Base-by-base conservation (phyloP, 331 rosid genomes). In the Prunus yedoensis region DNA sequence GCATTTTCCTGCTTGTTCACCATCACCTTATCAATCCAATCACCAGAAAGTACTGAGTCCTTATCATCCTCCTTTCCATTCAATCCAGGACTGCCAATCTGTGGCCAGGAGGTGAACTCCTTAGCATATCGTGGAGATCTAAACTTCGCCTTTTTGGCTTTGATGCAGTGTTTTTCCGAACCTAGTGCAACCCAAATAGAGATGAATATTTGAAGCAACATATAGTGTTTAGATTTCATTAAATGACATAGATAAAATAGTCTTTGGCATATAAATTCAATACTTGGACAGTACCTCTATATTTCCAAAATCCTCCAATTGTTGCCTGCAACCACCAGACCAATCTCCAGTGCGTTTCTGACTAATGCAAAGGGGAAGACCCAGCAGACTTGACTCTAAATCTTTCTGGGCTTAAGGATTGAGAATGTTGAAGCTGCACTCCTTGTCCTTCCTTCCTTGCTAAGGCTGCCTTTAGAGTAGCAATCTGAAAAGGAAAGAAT, bases 381-480 rank as follows among this genome's bases (percentile, higher is more conserved):
- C 80, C 87, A 68, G 79, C 27, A 4, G 90, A 88, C 70, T 87
- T 92, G 69, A 87, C 63, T 80, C 71, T 83, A 51, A 70, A 73
- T 60, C 67, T 80, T 73, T 89, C 96, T 2, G 84, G 91, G 75
- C 80, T 75, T 78, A 82, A 77, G 54, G 83, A 77, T 71, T 59
- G 82, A 66, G 88, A 79, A 63, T 74, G 74, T 64, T 74, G 89
- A 75, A 47, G 62, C 2, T 80, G 79, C 67, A 84, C 90, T 53
- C 76, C 73, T 67, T 86, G 98, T 68, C 84, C 87, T 13, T 88
- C 97, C 68, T 89, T 94, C 84, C 81, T 93, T 32, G 82, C 91
- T 69, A 89, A 83, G 76, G 98, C 94, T 69, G 94, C 89, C 78
- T 89, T 95, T 12, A 92, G 87, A 83, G 72, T 77, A 82, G 93